Base-by-base conservation (phyloP, 345 rosid genomes). In the Durio zibethinus region DNA sequence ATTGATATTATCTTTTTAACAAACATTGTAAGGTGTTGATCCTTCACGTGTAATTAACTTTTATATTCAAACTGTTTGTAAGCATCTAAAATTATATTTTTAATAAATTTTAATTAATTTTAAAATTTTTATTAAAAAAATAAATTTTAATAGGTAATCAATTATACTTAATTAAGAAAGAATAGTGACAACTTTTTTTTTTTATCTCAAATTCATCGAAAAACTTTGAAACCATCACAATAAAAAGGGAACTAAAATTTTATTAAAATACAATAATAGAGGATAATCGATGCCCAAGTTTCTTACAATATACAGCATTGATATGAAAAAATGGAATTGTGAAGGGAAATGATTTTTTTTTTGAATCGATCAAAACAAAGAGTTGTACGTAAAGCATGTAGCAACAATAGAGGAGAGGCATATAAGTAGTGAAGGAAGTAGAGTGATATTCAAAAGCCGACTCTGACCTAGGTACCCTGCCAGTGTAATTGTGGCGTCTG, bases 301-400 rank as follows among this genome's bases (percentile, higher is more conserved):
- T 35, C 10, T 18, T 36, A 38, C 59, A 43, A 61, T 63, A 27
- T 40, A 54, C 75, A 72, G 45, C 20, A 72, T 63, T 62, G 52
- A 52, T 38, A 77, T n/a, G 64, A 29, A 68, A 14, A 29, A 20
- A 65, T 45, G 25, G 57, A 14, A 38, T 29, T 40, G 6, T 27
- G 48, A 7, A 23, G 27, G 36, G 23, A 38, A 40, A 7, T 25
- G 73, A 29, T 16, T 33, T 18, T 36, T 7, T 57, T 27, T 23
- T 59, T 29, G 31, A 16, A 69, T 4, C 4, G 57, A 80, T 88
- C 89, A 94, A 82, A 87, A 97, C 31, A 97, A 95, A 56, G 99
- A 90, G 87, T 97, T 97, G 83, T 97, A 97, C 80, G 99, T 97
- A 67, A 76, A 87, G 88, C 89, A 86, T 74, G 99, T 94, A 76